Evolutionary conservation across 2,329 filamentous ascomycete genomes (phyloP).

Genomic region (Trichoderma lentiforme): DNA sequence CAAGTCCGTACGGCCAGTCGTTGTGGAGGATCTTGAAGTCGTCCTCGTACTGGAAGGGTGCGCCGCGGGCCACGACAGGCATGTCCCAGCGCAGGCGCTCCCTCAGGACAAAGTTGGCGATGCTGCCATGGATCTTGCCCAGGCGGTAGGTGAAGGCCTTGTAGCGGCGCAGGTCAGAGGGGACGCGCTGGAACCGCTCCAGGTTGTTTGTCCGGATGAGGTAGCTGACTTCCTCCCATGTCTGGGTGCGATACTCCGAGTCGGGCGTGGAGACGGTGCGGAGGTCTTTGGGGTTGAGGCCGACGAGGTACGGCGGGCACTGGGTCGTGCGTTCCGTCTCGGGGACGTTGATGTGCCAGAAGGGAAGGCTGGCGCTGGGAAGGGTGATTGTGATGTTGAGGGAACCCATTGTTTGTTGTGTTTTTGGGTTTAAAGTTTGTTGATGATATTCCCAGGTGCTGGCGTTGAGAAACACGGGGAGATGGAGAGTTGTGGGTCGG

Average conservation of each 20-base stretch:
- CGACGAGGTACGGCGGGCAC: constrained; percentile 69
- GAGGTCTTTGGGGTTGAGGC: constrained; percentile 64
- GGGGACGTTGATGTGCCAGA: constrained; percentile 82
- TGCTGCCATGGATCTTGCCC: constrained; percentile 65
- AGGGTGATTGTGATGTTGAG: constrained; percentile 26
- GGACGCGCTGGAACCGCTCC: constrained; percentile 71
- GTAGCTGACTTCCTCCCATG: constrained; percentile 67
- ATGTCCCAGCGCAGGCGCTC: constrained; percentile 66
- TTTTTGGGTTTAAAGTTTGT: not conserved
- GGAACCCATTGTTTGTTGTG: constrained; percentile 35
- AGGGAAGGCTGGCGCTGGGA: constrained; percentile 43
- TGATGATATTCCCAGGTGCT: not conserved
- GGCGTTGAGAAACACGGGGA: not conserved
- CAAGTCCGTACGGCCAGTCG: constrained; percentile 92
- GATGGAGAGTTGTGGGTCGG: not conserved
- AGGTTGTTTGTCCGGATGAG: constrained; percentile 66
- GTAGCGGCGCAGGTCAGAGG: constrained; percentile 76
- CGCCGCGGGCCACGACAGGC: constrained; percentile 35
- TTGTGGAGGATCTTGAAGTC: constrained; percentile 78
- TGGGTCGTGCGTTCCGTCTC: constrained; percentile 55
- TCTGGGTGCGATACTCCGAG: constrained; percentile 56
- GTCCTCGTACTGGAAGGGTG: constrained; percentile 43
- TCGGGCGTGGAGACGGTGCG: constrained; percentile 70
- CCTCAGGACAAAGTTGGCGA: constrained; percentile 72
- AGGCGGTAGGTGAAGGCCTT: constrained; percentile 65